Conservation (phyloP, 1,284 basidiomycete genomes). For the Ceratobasidium sp. region DNA sequence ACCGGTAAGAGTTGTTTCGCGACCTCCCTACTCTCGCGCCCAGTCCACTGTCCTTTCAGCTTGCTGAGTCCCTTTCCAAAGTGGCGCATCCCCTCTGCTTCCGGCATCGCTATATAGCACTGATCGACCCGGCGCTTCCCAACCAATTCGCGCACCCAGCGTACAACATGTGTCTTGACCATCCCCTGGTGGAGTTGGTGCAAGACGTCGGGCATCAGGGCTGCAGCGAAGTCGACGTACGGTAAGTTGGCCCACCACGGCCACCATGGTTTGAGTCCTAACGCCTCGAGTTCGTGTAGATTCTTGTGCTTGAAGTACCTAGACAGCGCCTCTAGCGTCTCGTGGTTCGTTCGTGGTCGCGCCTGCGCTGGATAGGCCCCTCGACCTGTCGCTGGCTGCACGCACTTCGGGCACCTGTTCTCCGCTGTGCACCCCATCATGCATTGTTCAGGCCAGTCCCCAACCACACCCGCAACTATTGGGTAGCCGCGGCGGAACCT, state of each 20-base stretch:
- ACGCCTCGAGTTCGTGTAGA: background rate
- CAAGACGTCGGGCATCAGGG: slow-evolving; percentile 52
- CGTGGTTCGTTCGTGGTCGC: background rate
- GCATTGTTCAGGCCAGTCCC: slow-evolving; percentile 50
- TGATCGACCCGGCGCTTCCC: slow-evolving; percentile 36
- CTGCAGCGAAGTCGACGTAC: slow-evolving; percentile 50
- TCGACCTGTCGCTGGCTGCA: background rate
- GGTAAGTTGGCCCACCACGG: slow-evolving; percentile 53
- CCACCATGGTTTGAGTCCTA: background rate
- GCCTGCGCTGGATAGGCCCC: background rate
- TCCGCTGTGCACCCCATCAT: slow-evolving; percentile 43
- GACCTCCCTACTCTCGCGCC: slow-evolving; percentile 54
- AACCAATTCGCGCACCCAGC: slow-evolving; percentile 44
- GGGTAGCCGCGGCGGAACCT: background rate
- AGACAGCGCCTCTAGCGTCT: background rate
- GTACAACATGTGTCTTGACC: slow-evolving; percentile 51
- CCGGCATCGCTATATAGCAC: slow-evolving; percentile 35
- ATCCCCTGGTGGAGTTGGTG: slow-evolving; percentile 55
- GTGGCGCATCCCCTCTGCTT: slow-evolving; percentile 6
- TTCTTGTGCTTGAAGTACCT: background rate
- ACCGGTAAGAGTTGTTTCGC: slow-evolving; percentile 46
- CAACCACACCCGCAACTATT: slow-evolving; percentile 48
- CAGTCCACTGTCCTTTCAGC: slow-evolving; percentile 52
- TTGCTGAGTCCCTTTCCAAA: slow-evolving; percentile 45
- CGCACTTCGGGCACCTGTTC: slow-evolving; percentile 30